Evolutionary conservation across 2,329 filamentous ascomycete species (phyloP).

Genomic region (Hymenoscyphus fructigenus): DNA sequence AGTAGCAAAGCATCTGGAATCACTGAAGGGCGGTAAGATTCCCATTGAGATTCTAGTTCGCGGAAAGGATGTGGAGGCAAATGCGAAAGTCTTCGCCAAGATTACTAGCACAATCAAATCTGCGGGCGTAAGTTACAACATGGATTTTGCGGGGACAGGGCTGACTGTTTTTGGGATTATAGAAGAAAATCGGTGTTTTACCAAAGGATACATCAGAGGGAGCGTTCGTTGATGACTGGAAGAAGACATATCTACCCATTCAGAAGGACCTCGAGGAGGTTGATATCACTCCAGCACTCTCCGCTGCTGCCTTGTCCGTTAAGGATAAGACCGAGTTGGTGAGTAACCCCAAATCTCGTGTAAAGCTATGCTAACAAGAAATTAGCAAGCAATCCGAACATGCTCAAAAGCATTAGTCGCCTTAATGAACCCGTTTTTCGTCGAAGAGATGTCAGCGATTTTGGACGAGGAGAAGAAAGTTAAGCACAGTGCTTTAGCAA

Average conservation of each 20-base stretch:
- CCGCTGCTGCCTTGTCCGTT: constrained; percentile 78
- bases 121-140: constrained; percentile 67
- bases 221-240: constrained; percentile 96
- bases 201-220: constrained; percentile 82
- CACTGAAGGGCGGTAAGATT: constrained; percentile 87
- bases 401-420: constrained; percentile 92
- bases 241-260: constrained; percentile 72
- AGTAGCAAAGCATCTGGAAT: constrained; percentile 86
- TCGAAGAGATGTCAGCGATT: constrained; percentile 96
- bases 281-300: constrained; percentile 80
- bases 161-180: constrained; percentile 20
- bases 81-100: constrained; percentile 84
- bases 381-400: constrained; percentile 81
- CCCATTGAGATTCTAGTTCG: constrained; percentile 89
- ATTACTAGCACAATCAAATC: constrained; percentile 84
- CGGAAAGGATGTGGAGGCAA: constrained; percentile 87
- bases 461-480: constrained; percentile 97
- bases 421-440: constrained; percentile 92
- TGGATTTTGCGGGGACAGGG: not conserved
- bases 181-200: constrained; percentile 89
- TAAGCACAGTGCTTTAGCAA: constrained; percentile 81
- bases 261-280: constrained; percentile 86
- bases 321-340: constrained; percentile 93
- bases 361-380: constrained; percentile 9
- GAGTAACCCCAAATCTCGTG: constrained; percentile 17